Base-by-base conservation (phyloP, 176 grass and related monocot genomes). In the Cenchrus purpureus region DNA sequence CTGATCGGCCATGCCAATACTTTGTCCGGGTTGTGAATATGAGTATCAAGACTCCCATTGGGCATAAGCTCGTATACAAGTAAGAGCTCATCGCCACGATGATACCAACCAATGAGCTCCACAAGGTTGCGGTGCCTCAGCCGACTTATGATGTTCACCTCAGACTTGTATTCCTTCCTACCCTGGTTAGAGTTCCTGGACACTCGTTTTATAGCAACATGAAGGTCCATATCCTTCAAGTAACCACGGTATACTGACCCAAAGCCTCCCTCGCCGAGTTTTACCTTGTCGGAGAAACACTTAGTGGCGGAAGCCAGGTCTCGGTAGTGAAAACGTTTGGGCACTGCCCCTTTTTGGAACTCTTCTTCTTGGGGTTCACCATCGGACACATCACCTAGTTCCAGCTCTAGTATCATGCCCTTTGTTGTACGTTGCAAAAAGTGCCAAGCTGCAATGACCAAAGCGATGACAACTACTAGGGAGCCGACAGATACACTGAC, bases 101-200 rank as follows among this genome's bases (percentile, higher is more conserved):
- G 62, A 50, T 84, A 89, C 89, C 84, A 91, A 14, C 89, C 87
- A 14, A 87, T 43, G 5, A 94, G 81, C 58, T 65, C 83, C 14
- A 94, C 90, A 2, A 92, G 79, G 45, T 92, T 88, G 5, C 90
- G 78, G 31, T 91, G 90, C 42, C 82, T 31, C 63, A 88, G 58
- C 12, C 52, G 82, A 73, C 82, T 88, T 9, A 91, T 94, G 65
- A 87, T 89, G 43, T 32, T 87, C 54, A 91, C 80, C 89, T 94
- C 92, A 0, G 89, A 78, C 60, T 82, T 58, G 8, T 81, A 91
- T 77, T 91, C 89, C 55, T 91, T 91, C 53, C 69, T 59, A 3
- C 88, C 88, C 50, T 90, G 88, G 8, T 83, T 45, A 2, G 42
- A 65, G 28, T 31, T 13, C 25, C 4, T 32, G 28, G 62, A 65